phyloP scores from a whole-genome alignment of 1,284 basidiomycete genomes.

The Crepidotus sp. region DNA sequence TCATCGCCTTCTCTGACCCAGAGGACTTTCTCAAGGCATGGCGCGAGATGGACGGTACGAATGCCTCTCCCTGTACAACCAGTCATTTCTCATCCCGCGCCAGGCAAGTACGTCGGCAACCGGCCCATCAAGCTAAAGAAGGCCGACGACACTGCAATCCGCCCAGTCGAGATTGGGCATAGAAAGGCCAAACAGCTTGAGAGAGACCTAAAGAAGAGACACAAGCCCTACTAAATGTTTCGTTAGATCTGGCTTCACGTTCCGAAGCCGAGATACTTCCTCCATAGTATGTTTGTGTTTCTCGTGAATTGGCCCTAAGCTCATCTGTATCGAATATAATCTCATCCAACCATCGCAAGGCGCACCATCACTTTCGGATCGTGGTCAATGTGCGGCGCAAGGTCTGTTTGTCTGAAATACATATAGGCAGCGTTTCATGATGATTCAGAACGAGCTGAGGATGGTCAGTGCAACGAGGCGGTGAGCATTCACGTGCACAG shows the following conservation, averaged over 20 bases:
- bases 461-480: too few species aligned
- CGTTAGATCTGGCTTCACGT: neutral
- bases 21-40: conserved; percentile 98
- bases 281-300: conserved; percentile 11
- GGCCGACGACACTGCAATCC: conserved; percentile 73
- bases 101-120: conserved; percentile 96
- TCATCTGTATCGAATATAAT: conserved; percentile 17
- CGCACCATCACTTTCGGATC: too few species aligned
- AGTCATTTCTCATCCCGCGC: neutral
- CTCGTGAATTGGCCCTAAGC: conserved; percentile 6
- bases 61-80: neutral
- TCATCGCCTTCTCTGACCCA: conserved; percentile 96
- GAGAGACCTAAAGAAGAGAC: conserved; percentile 74
- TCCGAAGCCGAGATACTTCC: neutral
- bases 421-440: too few species aligned
- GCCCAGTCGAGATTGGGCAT: conserved; percentile 89
- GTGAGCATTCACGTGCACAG: too few species aligned
- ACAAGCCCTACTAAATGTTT: conserved; percentile 54
- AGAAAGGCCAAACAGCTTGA: conserved; percentile 79
- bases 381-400: too few species aligned
- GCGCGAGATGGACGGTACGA: conserved; percentile 98
- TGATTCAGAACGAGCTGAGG: too few species aligned
- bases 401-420: too few species aligned
- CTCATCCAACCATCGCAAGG: neutral
- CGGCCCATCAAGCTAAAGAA: conserved; percentile 88